Evolutionary conservation across 2,329 filamentous ascomycete species (phyloP).

Genomic region (Claviceps spartinae): DNA sequence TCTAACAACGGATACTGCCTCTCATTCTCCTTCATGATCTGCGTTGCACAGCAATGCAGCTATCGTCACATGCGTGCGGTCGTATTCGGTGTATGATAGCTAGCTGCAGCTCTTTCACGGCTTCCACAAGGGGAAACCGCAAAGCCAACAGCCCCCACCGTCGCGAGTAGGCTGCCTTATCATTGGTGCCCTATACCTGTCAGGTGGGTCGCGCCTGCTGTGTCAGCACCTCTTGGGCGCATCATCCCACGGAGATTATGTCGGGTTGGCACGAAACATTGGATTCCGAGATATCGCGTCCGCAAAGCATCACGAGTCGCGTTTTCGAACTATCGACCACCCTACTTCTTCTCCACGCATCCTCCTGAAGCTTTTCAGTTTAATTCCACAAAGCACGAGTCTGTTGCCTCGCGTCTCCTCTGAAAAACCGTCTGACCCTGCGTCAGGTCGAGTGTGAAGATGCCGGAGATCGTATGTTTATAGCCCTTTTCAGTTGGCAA

Average conservation of each 20-base stretch:
- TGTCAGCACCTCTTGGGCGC: slow-evolving; percentile 2
- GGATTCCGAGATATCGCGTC: neutral
- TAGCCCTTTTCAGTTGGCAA: neutral
- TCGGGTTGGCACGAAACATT: neutral
- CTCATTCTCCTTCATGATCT: too few relatives aligned
- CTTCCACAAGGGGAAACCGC: too few relatives aligned
- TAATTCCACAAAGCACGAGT: neutral
- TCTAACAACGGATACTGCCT: too few relatives aligned
- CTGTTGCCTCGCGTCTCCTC: neutral
- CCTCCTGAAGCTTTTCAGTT: neutral
- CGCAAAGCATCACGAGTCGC: neutral
- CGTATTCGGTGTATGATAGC: too few relatives aligned
- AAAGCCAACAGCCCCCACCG: neutral
- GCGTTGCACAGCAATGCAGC: too few relatives aligned
- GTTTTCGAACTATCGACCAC: too few relatives aligned
- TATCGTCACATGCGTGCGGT: too few relatives aligned
- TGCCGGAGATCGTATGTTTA: slow-evolving; percentile 8
- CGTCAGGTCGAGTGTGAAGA: slow-evolving; percentile 1
- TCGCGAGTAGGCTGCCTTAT: neutral
- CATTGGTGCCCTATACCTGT: neutral
- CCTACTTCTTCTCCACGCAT: neutral
- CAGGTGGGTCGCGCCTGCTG: neutral
- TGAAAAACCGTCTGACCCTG: neutral
- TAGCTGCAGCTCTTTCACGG: too few relatives aligned
- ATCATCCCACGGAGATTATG: neutral